Conservation (phyloP, 768 basidiomycete genomes). For the Termitomyces sp. region DNA sequence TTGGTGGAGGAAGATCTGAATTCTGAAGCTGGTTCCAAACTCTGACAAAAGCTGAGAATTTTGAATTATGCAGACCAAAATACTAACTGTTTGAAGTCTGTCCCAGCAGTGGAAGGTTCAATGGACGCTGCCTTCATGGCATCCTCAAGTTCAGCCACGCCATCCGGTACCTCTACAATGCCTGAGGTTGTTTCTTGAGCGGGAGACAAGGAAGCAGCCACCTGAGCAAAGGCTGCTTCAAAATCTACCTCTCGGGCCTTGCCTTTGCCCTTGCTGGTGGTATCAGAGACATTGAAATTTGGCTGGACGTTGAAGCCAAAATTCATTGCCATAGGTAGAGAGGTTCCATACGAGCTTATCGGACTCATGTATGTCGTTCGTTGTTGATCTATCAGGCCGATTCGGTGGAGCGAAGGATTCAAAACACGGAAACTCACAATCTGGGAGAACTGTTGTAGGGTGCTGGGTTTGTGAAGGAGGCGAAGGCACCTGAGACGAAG, state of each 20-base stretch:
- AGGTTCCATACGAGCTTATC: constrained; percentile 29
- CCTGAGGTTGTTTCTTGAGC: constrained; percentile 38
- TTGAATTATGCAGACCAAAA: not conserved
- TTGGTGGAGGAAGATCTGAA: constrained; percentile 52
- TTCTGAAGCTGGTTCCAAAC: constrained; percentile 61
- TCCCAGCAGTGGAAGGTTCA: constrained; percentile 22
- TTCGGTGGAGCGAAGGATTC: not conserved
- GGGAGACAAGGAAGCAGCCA: constrained; percentile 46
- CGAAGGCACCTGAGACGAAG: constrained; percentile 20
- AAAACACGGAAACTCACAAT: constrained; percentile 31
- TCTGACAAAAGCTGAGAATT: constrained; percentile 29
- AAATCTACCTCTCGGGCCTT: constrained; percentile 78
- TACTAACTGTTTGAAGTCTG: constrained; percentile 55
- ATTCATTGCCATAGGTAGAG: constrained; percentile 38
- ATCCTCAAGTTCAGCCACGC: constrained; percentile 34
- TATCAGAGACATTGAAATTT: constrained; percentile 20
- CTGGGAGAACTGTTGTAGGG: constrained; percentile 27
- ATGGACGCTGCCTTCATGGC: constrained; percentile 33
- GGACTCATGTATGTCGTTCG: constrained; percentile 35
- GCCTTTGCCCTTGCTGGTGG: constrained; percentile 64
- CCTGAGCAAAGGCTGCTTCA: constrained; percentile 79
- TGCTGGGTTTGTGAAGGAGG: constrained; percentile 27
- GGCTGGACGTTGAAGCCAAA: constrained; percentile 31
- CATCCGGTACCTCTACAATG: constrained; percentile 53
- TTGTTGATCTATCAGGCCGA: constrained; percentile 33